Evolutionary conservation across 495 filamentous ascomycete species (phyloP).

Genomic region (Hypoxylon lenormandii): DNA sequence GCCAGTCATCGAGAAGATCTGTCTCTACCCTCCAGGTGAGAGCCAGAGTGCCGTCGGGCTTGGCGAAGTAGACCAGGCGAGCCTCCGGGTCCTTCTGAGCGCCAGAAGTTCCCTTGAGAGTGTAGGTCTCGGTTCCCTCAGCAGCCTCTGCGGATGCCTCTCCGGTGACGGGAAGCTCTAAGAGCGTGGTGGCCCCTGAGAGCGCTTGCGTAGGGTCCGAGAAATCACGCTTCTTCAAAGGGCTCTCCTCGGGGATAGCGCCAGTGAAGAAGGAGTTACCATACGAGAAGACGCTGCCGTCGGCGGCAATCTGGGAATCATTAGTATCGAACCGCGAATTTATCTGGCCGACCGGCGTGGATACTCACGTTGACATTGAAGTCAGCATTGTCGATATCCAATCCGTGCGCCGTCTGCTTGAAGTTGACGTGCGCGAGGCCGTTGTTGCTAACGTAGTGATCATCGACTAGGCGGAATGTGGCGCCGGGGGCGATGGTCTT

Average conservation of each 20-base stretch:
- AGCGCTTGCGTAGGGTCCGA: slow-evolving; percentile 54
- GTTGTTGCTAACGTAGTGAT: slow-evolving; percentile 60
- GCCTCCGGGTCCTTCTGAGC: slow-evolving; percentile 59
- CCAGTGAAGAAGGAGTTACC: slow-evolving; percentile 59
- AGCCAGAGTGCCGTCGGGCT: slow-evolving; percentile 55
- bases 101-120: slow-evolving; percentile 55
- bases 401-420: slow-evolving; percentile 64
- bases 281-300: slow-evolving; percentile 60
- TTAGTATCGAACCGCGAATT: slow-evolving; percentile 21
- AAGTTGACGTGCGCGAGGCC: slow-evolving; percentile 67
- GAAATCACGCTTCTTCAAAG: slow-evolving; percentile 52
- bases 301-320: slow-evolving; percentile 47
- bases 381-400: slow-evolving; percentile 68
- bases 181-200: slow-evolving; percentile 47
- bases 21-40: slow-evolving; percentile 65
- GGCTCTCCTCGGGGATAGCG: slow-evolving; percentile 49
- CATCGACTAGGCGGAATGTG: slow-evolving; percentile 58
- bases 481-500: slow-evolving; percentile 45
- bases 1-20: slow-evolving; percentile 63
- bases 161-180: slow-evolving; percentile 53
- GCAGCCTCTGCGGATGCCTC: slow-evolving; percentile 53
- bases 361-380: slow-evolving; percentile 67
- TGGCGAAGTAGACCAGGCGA: slow-evolving; percentile 60
- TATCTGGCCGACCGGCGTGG: neutral
- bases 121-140: slow-evolving; percentile 49